Evolutionary conservation across 2,329 filamentous ascomycete genomes (phyloP), one percentile per base, ranked within the genome.

Genomic region (Didymellaceae sp.): DNA sequence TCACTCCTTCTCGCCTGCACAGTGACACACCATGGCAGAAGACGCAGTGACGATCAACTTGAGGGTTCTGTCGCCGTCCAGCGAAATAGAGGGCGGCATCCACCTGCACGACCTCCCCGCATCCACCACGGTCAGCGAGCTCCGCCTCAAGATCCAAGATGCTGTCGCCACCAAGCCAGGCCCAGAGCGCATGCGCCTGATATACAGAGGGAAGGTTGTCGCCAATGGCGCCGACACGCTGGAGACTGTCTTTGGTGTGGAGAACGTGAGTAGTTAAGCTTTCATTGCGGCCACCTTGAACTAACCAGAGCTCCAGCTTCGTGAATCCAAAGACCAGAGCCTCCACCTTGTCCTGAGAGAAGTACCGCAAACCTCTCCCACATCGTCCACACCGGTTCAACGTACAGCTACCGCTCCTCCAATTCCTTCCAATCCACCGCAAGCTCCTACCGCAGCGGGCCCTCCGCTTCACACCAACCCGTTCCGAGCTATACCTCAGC

Each of bases 201-300:
- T 86, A 16, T 85, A 84, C 58, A 73, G 77, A 40, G 84, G 84
- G 16, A 75, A 79, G 47, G 77, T 80, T 21, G 74, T 86, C 6
- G 64, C 75, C 6, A 75, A 80, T 55, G 76, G 81, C 51, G 69
- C 72, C 17, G 75, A 77, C 28, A 79, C 75, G 0, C 67, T 87
- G 46, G 68, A 71, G 22, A 72, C 76, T 26, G 73, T 84, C 4
- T 75, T 86, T 54, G 79, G 80, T 31, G 69, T 76, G 13, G 73
- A 78, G 24, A 74, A 78, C 55, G 82, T 84, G 64, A 64, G 80
- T 58, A 5, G 17, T 17, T 8, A 7, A 48, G 30, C 48, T 9
- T 13, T 21, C 6, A 10, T n/a, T 31, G 10, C 11, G 11, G n/a
- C 32, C 21, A 2, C 8, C 30, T 5, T 21, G 16, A 21, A 47